These are phyloP conservation scores for Macrotyloma uniflorum DNA, from an alignment of 306 rosid species.

Conservation along the genomic window DNA sequence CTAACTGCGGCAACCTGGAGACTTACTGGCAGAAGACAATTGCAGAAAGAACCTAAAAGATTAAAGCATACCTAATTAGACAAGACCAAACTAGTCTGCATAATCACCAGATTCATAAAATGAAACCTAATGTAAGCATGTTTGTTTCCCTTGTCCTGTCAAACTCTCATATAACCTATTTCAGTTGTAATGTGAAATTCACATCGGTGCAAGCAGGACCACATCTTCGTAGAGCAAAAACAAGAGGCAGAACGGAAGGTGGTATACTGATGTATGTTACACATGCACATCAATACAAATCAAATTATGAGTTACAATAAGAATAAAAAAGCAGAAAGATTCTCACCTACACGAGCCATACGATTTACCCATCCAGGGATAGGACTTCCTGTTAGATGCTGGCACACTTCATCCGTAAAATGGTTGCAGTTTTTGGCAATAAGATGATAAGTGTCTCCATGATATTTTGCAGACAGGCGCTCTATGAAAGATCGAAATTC, in stretches of 20 bases:
- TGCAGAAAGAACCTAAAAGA: constrained; percentile 91
- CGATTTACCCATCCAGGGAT: constrained; percentile 98
- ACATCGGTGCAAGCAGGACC: constrained; percentile 17
- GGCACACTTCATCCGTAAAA: constrained; percentile 86
- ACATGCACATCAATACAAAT: not conserved
- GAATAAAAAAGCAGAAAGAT: constrained; percentile 30
- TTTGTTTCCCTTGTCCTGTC: constrained; percentile 8
- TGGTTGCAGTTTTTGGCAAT: constrained; percentile 97
- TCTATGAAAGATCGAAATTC: constrained; percentile 84
- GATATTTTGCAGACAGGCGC: constrained; percentile 73
- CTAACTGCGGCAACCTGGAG: constrained; percentile 78
- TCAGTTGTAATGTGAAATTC: constrained; percentile 7
- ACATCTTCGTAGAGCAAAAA: constrained; percentile 22
- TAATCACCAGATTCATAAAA: constrained; percentile 24
- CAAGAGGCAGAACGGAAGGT: constrained; percentile 4
- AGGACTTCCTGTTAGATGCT: constrained; percentile 80
- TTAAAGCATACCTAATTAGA: constrained; percentile 49
- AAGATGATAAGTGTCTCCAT: constrained; percentile 93
- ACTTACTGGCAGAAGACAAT: constrained; percentile 92
- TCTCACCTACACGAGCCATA: constrained; percentile 86
- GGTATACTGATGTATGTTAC: constrained; percentile 14
- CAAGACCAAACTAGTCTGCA: constrained; percentile 36
- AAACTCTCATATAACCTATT: constrained; percentile 26
- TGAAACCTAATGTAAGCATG: constrained; percentile 13
- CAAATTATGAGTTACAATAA: constrained; percentile 26